A percentile compares a stretch with the other conserved stretches of the same genome.
phyloP scores from a whole-genome alignment of 2,329 filamentous ascomycete genomes.

The Pseudovirgaria hyperparasitica region DNA sequence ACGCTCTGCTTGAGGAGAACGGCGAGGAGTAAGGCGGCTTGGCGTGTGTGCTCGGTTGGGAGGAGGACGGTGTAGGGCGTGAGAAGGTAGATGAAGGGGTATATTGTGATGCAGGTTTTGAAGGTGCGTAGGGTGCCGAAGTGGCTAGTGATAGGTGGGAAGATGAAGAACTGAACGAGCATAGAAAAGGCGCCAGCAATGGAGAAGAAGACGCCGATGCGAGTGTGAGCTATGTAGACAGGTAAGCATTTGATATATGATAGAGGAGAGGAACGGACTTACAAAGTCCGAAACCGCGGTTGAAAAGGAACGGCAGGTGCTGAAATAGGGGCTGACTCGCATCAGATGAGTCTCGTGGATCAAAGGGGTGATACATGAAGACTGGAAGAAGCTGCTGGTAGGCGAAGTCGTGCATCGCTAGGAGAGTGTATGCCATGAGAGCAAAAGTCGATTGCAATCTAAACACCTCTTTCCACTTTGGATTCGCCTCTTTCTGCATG shows the following conservation, averaged over 20 bases:
- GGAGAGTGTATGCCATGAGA: constrained; percentile 62
- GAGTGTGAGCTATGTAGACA: too few relatives aligned
- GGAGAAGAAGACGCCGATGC: constrained; percentile 78
- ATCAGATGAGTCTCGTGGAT: constrained; percentile 39
- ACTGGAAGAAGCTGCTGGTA: constrained; percentile 66
- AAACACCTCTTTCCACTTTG: constrained; percentile 52
- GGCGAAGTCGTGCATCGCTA: constrained; percentile 70
- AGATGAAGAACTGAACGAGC: constrained; percentile 73
- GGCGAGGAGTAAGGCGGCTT: constrained; percentile 48
- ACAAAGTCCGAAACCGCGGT: constrained; percentile 62
- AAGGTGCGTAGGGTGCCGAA: constrained; percentile 67
- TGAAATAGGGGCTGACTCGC: too few relatives aligned
- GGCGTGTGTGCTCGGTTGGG: constrained; percentile 36
- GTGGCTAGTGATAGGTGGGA: constrained; percentile 59
- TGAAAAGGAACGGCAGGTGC: constrained; percentile 68
- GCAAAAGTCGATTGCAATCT: constrained; percentile 62
- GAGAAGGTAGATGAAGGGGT: constrained; percentile 66
- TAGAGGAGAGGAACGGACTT: constrained; percentile 7
- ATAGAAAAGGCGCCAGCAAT: constrained; percentile 69
- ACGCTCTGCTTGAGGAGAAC: constrained; percentile 63
- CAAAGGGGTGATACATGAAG: constrained; percentile 65
- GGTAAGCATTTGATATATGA: constrained; percentile 40
- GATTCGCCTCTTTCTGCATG: constrained; percentile 9
- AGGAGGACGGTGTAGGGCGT: constrained; percentile 68
- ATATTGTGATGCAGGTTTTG: constrained; percentile 50